phyloP scores from a whole-genome alignment of 345 rosid species.

The Brassica rapa region DNA sequence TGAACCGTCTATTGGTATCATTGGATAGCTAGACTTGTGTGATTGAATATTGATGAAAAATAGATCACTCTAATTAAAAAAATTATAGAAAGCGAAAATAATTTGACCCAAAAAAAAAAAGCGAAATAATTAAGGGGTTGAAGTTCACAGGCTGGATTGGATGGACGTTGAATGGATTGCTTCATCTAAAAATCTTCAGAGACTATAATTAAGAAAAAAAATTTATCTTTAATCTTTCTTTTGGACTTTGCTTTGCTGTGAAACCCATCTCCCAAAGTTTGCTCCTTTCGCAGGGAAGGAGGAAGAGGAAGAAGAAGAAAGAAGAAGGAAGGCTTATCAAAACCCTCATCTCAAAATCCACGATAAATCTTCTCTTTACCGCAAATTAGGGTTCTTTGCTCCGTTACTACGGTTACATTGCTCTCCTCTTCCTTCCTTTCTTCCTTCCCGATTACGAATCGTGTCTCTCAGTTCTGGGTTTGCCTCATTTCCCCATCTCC shows the following conservation, averaged over 20 bases:
- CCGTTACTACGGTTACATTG: slow-evolving; percentile 32
- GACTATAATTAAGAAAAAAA: slow-evolving; percentile 12
- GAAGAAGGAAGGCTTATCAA: slow-evolving; percentile 22
- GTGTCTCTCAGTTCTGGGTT: slow-evolving; percentile 25
- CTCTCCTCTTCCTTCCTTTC: not conserved
- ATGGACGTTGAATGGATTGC: slow-evolving; percentile 33
- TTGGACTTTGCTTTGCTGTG: slow-evolving; percentile 22
- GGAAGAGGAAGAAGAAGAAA: not conserved
- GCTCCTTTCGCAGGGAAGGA: slow-evolving; percentile 13
- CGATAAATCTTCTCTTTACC: not conserved
- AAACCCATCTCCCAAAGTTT: slow-evolving; percentile 12
- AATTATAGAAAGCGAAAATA: not conserved
- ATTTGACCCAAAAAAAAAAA: not conserved
- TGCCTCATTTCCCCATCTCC: not conserved
- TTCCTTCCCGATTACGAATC: slow-evolving; percentile 25
- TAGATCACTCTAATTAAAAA: not conserved
- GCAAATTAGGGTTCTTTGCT: slow-evolving; percentile 18
- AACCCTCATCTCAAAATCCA: slow-evolving; percentile 26
- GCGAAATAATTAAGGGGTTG: slow-evolving; percentile 25
- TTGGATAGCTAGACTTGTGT: not conserved
- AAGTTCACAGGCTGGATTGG: slow-evolving; percentile 40
- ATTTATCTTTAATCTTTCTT: not conserved
- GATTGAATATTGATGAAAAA: not conserved
- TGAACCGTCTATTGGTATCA: not conserved
- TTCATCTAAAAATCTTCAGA: slow-evolving; percentile 13